Percentiles rank a stretch among this genome's conserved stretches.
Evolutionary conservation across 495 filamentous ascomycete genomes (phyloP).

Genomic region (Friedmanniomyces endolithicus): DNA sequence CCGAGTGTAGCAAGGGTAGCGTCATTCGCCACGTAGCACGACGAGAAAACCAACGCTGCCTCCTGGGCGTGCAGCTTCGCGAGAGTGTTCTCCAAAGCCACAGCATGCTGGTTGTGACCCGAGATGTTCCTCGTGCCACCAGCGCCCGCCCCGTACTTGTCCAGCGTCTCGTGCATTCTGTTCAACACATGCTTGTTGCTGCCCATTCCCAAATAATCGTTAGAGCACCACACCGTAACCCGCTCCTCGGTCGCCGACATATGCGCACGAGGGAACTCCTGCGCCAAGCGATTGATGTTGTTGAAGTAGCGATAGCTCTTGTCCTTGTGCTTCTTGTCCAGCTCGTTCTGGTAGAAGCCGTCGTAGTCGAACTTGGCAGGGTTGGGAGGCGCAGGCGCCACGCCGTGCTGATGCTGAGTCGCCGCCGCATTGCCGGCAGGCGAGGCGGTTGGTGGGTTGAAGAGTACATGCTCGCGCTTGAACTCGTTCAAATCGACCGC

Average conservation of each 20-base stretch:
- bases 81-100: constrained; percentile 68
- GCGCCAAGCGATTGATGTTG: constrained; percentile 96
- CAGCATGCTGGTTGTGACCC: constrained; percentile 89
- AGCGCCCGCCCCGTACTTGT: constrained; percentile 88
- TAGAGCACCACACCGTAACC: constrained; percentile 99
- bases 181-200: constrained; percentile 76
- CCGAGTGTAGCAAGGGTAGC: constrained; percentile 92
- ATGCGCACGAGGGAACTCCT: constrained; percentile 92
- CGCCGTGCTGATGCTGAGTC: constrained; percentile 9
- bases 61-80: constrained; percentile 89
- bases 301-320: constrained; percentile 99
- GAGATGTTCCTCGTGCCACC: constrained; percentile 96
- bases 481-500: constrained; percentile 52
- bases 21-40: constrained; percentile 96
- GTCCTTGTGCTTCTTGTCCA: constrained; percentile 99
- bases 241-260: constrained; percentile 70
- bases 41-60: constrained; percentile 83
- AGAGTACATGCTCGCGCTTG: constrained; percentile 37
- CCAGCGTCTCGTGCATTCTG: constrained; percentile 86
- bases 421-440: not conserved
- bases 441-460: not conserved
- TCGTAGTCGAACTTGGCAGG: constrained; percentile 71
- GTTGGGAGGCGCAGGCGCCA: constrained; percentile 31
- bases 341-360: constrained; percentile 70
- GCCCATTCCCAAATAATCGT: constrained; percentile 97